phyloP scores from a whole-genome alignment of 139 green algal genomes.

The Chlorella sp. region DNA sequence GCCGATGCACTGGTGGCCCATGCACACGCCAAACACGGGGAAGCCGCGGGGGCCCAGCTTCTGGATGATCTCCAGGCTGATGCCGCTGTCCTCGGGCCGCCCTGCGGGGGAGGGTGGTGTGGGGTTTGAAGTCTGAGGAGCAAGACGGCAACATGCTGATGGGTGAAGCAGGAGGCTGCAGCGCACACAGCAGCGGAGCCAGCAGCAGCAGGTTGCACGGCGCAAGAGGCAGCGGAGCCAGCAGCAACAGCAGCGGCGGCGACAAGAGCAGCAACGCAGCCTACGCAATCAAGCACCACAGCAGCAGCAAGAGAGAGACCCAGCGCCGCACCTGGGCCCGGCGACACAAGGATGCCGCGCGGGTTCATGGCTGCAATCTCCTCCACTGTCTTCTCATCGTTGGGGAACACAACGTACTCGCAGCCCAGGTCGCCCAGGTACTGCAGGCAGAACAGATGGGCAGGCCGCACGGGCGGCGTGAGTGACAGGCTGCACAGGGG shows the following conservation, averaged over 20 bases:
- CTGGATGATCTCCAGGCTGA: slow-evolving; percentile 88
- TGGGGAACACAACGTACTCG: slow-evolving; percentile 94
- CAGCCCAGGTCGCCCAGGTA: slow-evolving; percentile 94
- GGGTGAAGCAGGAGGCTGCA: no score
- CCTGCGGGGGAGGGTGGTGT: slow-evolving; percentile 61
- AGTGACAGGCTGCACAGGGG: no score
- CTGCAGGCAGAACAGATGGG: slow-evolving; percentile 57
- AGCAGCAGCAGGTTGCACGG: no score
- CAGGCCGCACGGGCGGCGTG: not conserved
- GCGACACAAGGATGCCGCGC: slow-evolving; percentile 92
- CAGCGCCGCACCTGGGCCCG: slow-evolving; percentile 86
- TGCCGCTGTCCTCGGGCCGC: slow-evolving; percentile 92
- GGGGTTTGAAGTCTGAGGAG: no score
- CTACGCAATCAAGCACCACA: not conserved
- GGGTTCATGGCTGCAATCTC: slow-evolving; percentile 91
- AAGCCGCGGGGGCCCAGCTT: slow-evolving; percentile 83
- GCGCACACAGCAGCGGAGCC: no score
- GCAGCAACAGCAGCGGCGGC: not conserved
- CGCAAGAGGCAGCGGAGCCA: not conserved
- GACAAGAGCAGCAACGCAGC: no score
- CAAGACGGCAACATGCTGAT: no score
- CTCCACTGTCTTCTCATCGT: slow-evolving; percentile 95
- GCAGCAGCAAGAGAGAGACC: no score
- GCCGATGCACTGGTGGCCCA: slow-evolving; percentile 99
- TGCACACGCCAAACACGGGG: slow-evolving; percentile 98